Percentiles rank a stretch among this genome's conserved stretches.
Evolutionary conservation across 441 rosid genomes (phyloP).

Genomic region (Adansonia rubrostipa): DNA sequence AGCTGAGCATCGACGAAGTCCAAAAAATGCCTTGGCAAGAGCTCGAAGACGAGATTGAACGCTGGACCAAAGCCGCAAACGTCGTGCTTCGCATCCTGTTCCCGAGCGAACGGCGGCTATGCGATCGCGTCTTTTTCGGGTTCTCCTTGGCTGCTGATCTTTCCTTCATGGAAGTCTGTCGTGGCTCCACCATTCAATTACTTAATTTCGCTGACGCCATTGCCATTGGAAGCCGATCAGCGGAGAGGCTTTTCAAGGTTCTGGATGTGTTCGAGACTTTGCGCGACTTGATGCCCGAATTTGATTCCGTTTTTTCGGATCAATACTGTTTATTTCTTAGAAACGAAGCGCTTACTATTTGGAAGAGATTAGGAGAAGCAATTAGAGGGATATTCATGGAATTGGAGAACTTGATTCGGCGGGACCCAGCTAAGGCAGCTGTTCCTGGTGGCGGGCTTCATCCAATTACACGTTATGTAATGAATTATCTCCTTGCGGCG

Average conservation of each 20-base stretch:
- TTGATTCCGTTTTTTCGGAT: constrained; percentile 69
- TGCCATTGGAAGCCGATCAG: constrained; percentile 75
- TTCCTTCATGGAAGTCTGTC: constrained; percentile 92
- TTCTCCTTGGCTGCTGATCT: constrained; percentile 70
- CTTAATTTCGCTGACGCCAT: constrained; percentile 78
- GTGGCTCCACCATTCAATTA: constrained; percentile 71
- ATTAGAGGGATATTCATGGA: constrained; percentile 89
- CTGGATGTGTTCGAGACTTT: constrained; percentile 83
- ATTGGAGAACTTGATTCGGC: constrained; percentile 79
- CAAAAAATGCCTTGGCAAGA: constrained; percentile 78
- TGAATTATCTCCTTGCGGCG: constrained; percentile 87
- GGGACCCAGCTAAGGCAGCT: constrained; percentile 78
- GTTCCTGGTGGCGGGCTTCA: constrained; percentile 85
- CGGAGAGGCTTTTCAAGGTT: constrained; percentile 83
- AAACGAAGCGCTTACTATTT: constrained; percentile 69
- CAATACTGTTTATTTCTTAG: constrained; percentile 69
- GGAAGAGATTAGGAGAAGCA: constrained; percentile 81
- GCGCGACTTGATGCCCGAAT: constrained; percentile 81
- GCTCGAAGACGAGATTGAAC: constrained; percentile 79
- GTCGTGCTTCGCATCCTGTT: constrained; percentile 76
- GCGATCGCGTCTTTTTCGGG: constrained; percentile 81
- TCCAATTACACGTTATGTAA: constrained; percentile 85
- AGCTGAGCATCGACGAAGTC: constrained; percentile 79
- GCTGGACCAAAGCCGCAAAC: constrained; percentile 80
- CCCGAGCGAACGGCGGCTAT: constrained; percentile 88